Evolutionary conservation across 768 basidiomycete genomes (phyloP).

Genomic region (Ramaria rubella): DNA sequence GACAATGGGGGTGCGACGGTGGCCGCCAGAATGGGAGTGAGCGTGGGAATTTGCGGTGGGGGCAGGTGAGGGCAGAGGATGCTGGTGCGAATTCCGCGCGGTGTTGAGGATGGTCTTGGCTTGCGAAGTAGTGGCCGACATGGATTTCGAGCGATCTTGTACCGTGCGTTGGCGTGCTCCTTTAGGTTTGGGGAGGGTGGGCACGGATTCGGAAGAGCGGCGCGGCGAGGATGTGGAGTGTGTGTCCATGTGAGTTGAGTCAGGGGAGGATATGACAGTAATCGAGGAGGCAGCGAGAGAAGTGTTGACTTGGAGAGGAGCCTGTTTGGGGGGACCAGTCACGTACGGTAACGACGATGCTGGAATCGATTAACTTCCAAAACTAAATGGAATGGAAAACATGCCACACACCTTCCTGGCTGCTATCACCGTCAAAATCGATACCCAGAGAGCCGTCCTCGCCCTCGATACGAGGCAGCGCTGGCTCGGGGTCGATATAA

Average conservation of each 20-base stretch:
- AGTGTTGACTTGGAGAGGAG: background rate
- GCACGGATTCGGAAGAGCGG: conserved; percentile 65
- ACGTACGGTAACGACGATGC: conserved; percentile 7
- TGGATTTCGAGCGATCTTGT: conserved; percentile 72
- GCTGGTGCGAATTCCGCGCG: conserved; percentile 9
- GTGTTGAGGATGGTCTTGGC: conserved; percentile 38
- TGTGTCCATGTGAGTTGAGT: no score
- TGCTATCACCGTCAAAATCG: conserved; percentile 41
- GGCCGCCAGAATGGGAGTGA: conserved; percentile 29
- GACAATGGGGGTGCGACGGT: conserved; percentile 65
- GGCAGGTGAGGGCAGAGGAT: conserved; percentile 23
- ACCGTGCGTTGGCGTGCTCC: conserved; percentile 45
- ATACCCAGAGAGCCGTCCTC: conserved; percentile 54
- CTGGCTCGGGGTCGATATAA: conserved; percentile 20
- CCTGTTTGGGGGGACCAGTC: background rate
- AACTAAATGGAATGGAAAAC: background rate
- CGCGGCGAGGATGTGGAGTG: conserved; percentile 29
- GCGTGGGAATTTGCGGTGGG: conserved; percentile 14
- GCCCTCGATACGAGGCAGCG: conserved; percentile 41
- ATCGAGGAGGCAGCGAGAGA: background rate
- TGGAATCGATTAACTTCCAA: background rate
- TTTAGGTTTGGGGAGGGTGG: conserved; percentile 48
- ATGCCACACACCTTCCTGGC: conserved; percentile 26
- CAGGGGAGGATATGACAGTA: conserved; percentile 24
- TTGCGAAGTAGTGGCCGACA: conserved; percentile 55